Percentiles rank a stretch among this genome's conserved stretches.
These are phyloP conservation scores for Candida tetrigidarum DNA, from an alignment of 1,139 yeast genomes.

Conservation along the genomic window DNA sequence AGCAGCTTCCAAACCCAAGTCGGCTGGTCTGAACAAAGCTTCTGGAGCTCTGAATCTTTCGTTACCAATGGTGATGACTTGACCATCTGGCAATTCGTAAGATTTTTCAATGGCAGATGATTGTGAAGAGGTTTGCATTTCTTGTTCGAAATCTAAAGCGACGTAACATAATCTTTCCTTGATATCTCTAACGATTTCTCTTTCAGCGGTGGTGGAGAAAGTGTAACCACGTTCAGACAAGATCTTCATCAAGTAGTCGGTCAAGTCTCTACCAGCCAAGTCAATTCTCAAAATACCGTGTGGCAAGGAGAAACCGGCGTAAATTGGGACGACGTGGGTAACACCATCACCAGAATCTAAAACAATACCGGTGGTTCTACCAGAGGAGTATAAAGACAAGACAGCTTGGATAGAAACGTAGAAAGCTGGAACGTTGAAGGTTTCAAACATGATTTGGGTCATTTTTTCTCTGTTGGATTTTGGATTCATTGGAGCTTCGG, in stretches of 20 bases:
- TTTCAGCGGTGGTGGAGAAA: constrained; percentile 99
- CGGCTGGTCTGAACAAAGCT: constrained; percentile 99
- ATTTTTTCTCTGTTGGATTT: constrained; percentile 99
- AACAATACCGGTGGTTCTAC: constrained; percentile 99
- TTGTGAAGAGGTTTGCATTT: constrained; percentile 99
- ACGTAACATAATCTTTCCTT: constrained; percentile 99
- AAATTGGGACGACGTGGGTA: constrained; percentile 99
- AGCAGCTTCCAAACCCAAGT: constrained; percentile 96
- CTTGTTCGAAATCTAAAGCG: constrained; percentile 96
- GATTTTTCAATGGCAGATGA: constrained; percentile 98
- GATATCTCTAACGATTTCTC: constrained; percentile 99
- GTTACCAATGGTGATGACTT: constrained; percentile 99
- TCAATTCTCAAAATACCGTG: constrained; percentile 99
- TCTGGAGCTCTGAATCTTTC: constrained; percentile 99
- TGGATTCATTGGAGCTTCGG: constrained; percentile 99
- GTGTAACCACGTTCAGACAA: constrained; percentile 98
- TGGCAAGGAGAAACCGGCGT: constrained; percentile 99
- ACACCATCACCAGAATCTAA: constrained; percentile 99
- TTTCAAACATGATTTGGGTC: constrained; percentile 99
- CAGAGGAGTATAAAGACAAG: constrained; percentile 96
- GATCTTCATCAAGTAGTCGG: constrained; percentile 98
- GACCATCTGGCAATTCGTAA: constrained; percentile 99
- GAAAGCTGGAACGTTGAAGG: constrained; percentile 99
- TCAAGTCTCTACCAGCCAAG: constrained; percentile 99
- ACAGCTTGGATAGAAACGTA: constrained; percentile 99